Percentiles rank a stretch among this genome's conserved stretches.
These are phyloP conservation scores for Neofusicoccum cordaticola DNA, from an alignment of 2,329 filamentous ascomycete genomes.

Conservation along the genomic window DNA sequence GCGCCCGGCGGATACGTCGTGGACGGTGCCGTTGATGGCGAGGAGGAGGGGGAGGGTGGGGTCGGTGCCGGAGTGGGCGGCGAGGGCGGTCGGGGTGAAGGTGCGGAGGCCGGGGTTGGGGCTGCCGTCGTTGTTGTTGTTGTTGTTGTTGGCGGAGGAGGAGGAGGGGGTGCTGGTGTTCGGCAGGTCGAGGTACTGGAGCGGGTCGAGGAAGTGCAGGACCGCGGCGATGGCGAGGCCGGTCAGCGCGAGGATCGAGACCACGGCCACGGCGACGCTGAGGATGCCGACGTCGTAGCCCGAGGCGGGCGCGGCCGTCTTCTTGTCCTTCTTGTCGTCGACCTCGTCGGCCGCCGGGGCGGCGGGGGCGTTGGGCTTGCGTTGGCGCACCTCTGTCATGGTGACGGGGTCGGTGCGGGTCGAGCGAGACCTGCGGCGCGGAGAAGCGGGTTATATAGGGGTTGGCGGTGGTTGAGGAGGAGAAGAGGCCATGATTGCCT, in stretches of 20 bases:
- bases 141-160: background rate
- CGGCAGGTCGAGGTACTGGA: background rate
- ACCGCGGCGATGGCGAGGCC: background rate
- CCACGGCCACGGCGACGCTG: background rate
- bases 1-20: constrained; percentile 28
- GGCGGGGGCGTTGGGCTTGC: background rate
- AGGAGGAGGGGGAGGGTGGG: constrained; percentile 27
- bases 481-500: background rate
- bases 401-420: background rate
- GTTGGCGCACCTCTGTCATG: constrained; percentile 7
- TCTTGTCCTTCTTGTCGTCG: background rate
- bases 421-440: background rate
- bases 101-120: background rate
- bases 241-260: background rate
- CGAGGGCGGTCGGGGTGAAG: constrained; percentile 23
- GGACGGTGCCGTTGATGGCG: constrained; percentile 30
- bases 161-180: background rate
- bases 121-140: background rate
- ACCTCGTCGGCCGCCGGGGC: too few species aligned
- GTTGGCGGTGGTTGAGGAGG: background rate
- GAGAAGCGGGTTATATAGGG: background rate
- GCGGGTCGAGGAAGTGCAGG: constrained; percentile 10
- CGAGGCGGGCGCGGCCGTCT: background rate
- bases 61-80: constrained; percentile 26
- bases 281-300: background rate